These are phyloP conservation scores for Podila clonocystis DNA, from an alignment of 192 early-diverging fungal species.

Conservation along the genomic window DNA sequence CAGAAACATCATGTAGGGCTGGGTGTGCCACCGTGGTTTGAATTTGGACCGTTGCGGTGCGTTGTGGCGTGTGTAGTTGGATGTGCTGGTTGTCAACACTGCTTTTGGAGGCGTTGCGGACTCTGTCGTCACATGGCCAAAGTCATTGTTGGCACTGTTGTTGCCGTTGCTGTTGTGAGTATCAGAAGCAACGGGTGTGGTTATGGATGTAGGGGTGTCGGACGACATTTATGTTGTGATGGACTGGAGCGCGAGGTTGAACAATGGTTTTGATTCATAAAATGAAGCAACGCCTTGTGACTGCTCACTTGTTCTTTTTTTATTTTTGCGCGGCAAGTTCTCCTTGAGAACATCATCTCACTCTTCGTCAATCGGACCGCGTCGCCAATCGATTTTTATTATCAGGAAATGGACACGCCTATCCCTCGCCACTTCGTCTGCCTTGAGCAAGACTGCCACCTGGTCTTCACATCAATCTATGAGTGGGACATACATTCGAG, in stretches of 20 bases:
- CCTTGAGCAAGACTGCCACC: no score
- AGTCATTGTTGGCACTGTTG: neutral
- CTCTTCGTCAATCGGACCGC: no score
- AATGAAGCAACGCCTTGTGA: no score
- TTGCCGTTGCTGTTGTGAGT: neutral
- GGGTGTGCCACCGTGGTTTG: conserved; percentile 88
- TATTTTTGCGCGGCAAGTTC: no score
- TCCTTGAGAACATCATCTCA: no score
- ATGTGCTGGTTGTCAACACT: neutral
- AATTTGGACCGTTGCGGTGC: conserved; percentile 44
- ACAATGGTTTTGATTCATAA: neutral
- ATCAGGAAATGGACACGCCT: no score
- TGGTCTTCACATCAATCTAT: no score
- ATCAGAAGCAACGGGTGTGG: neutral
- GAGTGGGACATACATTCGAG: no score
- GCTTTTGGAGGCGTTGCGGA: neutral
- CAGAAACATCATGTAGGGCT: conserved; percentile 86
- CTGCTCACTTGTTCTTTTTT: no score
- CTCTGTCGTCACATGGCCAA: neutral
- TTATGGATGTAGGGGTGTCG: neutral
- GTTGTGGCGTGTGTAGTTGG: conserved; percentile 36
- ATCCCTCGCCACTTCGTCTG: no score
- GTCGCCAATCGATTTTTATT: no score
- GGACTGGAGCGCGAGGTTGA: neutral
- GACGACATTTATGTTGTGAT: neutral